Conservation (phyloP, 1,284 basidiomycete species). For the Pseudozyma thailandica region DNA sequence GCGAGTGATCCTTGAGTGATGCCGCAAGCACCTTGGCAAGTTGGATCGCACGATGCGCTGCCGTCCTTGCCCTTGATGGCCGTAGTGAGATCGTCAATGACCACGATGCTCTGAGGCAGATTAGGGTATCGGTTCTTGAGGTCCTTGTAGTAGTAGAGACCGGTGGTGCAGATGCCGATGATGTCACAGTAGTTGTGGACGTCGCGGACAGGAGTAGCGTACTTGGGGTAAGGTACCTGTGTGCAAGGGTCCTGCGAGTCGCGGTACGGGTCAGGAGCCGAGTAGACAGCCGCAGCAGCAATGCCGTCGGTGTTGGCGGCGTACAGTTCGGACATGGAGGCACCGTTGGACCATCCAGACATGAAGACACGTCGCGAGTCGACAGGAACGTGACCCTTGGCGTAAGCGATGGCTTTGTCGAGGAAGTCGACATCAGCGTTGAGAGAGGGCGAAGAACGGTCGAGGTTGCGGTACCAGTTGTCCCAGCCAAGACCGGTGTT, state of each 20-base stretch:
- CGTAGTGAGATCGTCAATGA: slow-evolving; percentile 15
- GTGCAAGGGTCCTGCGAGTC: slow-evolving; percentile 38
- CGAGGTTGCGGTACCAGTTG: slow-evolving; percentile 42
- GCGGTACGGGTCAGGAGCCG: slow-evolving; percentile 37
- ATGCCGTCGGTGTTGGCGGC: slow-evolving; percentile 35
- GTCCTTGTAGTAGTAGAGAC: slow-evolving; percentile 22
- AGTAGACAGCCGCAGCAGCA: slow-evolving; percentile 34
- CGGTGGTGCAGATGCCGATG: slow-evolving; percentile 29
- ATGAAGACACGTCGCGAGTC: slow-evolving; percentile 23
- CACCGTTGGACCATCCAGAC: slow-evolving; percentile 26
- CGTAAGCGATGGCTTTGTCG: slow-evolving; percentile 27
- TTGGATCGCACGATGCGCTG: slow-evolving; percentile 7
- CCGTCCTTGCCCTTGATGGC: slow-evolving; percentile 20
- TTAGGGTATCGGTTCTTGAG: slow-evolving; percentile 24
- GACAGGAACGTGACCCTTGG: slow-evolving; percentile 17
- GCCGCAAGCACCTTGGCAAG: slow-evolving; percentile 20
- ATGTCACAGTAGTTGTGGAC: slow-evolving; percentile 38
- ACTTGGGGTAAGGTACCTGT: slow-evolving; percentile 23
- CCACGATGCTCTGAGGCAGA: slow-evolving; percentile 20
- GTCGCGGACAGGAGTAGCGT: slow-evolving; percentile 22
- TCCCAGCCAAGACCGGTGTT: slow-evolving; percentile 30
- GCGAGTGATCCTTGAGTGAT: slow-evolving; percentile 10
- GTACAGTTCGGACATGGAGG: slow-evolving; percentile 17
- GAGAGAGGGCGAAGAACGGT: slow-evolving; percentile 26
- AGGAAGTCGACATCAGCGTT: slow-evolving; percentile 35